phyloP scores from a whole-genome alignment of 768 basidiomycete genomes.

The Suillus discolor region DNA sequence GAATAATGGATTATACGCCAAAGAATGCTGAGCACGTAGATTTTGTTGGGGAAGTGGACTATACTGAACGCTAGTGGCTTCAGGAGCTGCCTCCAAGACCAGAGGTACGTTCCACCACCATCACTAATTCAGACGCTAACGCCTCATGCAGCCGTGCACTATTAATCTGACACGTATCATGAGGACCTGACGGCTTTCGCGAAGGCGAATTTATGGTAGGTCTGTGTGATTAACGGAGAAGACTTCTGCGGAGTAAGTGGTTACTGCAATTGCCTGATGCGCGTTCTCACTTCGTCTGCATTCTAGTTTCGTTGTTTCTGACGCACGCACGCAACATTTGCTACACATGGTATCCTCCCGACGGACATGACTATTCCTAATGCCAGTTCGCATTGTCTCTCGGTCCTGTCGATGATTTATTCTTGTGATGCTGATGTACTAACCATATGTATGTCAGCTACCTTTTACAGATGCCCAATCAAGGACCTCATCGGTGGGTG shows the following conservation, averaged over 20 bases:
- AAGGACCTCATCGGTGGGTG: too few species aligned
- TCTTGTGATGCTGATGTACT: background rate
- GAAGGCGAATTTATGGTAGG: too few species aligned
- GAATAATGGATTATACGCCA: constrained; percentile 51
- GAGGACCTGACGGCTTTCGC: too few species aligned
- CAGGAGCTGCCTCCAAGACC: constrained; percentile 58
- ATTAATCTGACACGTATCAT: too few species aligned
- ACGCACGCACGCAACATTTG: background rate
- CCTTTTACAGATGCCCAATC: background rate
- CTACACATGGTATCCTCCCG: background rate
- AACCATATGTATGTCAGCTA: background rate
- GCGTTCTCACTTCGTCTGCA: too few species aligned
- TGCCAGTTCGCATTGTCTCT: background rate
- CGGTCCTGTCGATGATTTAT: background rate
- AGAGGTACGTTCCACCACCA: constrained; percentile 29
- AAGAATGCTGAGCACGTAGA: constrained; percentile 75
- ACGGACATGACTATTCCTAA: background rate
- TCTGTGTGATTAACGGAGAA: too few species aligned
- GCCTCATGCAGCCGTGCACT: constrained; percentile 30
- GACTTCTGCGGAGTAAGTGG: too few species aligned
- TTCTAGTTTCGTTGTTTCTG: background rate
- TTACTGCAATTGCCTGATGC: too few species aligned
- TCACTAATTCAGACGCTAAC: constrained; percentile 9
- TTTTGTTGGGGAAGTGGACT: constrained; percentile 73
- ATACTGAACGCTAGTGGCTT: constrained; percentile 72